phyloP scores from a whole-genome alignment of 2,329 filamentous ascomycete species.

The Nemania abortiva region DNA sequence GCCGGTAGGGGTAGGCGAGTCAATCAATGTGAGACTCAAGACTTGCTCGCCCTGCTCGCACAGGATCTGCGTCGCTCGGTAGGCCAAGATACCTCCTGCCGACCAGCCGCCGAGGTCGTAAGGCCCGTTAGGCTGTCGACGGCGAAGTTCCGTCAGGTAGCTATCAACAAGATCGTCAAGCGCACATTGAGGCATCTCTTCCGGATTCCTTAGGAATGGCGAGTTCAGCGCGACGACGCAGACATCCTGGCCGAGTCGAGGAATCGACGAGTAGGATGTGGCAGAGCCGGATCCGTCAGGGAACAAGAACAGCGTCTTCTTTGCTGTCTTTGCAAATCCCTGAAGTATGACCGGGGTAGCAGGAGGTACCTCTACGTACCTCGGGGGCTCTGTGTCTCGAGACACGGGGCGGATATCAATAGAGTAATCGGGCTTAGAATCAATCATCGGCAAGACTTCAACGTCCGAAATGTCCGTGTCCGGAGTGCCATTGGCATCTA shows the following conservation, averaged over 20 bases:
- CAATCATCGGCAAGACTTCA: neutral
- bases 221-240: slow-evolving; percentile 25
- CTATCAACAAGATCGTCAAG: neutral
- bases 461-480: neutral
- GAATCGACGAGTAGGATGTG: slow-evolving; percentile 18
- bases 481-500: neutral
- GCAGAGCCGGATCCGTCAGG: slow-evolving; percentile 33
- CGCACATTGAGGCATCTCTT: slow-evolving; percentile 10
- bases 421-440: neutral
- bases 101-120: slow-evolving; percentile 35
- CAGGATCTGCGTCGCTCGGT: slow-evolving; percentile 21
- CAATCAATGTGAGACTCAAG: slow-evolving; percentile 21
- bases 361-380: neutral
- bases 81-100: slow-evolving; percentile 29
- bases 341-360: slow-evolving; percentile 27
- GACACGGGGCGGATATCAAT: neutral
- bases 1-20: slow-evolving; percentile 22
- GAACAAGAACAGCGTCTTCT: slow-evolving; percentile 29
- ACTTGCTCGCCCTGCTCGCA: slow-evolving; percentile 15
- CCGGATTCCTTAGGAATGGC: slow-evolving; percentile 19
- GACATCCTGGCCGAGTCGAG: slow-evolving; percentile 2
- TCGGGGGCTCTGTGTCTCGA: neutral
- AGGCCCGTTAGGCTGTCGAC: slow-evolving; percentile 28
- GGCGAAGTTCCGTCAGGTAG: slow-evolving; percentile 30
- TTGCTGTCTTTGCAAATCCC: slow-evolving; percentile 15